Evolutionary conservation across 306 rosid species (phyloP).

Genomic region (Abrus pulchellus): DNA sequence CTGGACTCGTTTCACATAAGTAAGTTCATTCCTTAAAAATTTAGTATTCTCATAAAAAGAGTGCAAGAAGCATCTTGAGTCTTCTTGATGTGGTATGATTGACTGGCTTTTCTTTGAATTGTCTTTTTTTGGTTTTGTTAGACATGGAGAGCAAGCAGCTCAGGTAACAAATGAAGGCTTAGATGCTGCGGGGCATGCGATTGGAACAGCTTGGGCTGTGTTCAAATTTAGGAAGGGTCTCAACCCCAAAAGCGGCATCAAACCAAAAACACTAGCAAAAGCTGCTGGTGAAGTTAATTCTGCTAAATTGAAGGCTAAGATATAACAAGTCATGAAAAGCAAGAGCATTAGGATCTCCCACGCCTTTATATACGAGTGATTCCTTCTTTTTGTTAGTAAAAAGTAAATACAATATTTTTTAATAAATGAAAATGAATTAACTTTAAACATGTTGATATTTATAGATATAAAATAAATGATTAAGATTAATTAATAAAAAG

Average conservation of each 20-base stretch:
- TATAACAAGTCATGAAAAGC: slow-evolving; percentile 28
- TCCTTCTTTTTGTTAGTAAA: not conserved
- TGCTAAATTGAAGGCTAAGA: slow-evolving; percentile 51
- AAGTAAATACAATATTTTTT: no score
- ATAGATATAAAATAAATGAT: no score
- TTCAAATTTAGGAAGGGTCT: slow-evolving; percentile 85
- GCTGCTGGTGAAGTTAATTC: slow-evolving; percentile 68
- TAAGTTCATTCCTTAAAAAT: slow-evolving; percentile 44
- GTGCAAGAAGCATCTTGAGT: no score
- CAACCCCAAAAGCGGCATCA: slow-evolving; percentile 78
- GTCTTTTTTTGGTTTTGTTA: slow-evolving; percentile 36
- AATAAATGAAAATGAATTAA: no score
- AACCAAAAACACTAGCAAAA: slow-evolving; percentile 76
- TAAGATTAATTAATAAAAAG: no score
- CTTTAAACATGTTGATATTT: no score
- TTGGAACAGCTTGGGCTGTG: slow-evolving; percentile 93
- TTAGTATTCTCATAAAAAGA: not conserved
- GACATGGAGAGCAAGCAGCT: slow-evolving; percentile 85
- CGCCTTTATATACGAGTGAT: not conserved
- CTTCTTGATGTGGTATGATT: not conserved
- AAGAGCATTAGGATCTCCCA: not conserved
- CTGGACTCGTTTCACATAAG: slow-evolving; percentile 85
- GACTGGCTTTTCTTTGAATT: not conserved
- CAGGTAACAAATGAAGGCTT: slow-evolving; percentile 79
- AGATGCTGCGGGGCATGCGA: slow-evolving; percentile 84